Evolutionary conservation across 1,139 yeast genomes (phyloP), one percentile per base, ranked within the genome.

Genomic region (Hanseniaspora uvarum): DNA sequence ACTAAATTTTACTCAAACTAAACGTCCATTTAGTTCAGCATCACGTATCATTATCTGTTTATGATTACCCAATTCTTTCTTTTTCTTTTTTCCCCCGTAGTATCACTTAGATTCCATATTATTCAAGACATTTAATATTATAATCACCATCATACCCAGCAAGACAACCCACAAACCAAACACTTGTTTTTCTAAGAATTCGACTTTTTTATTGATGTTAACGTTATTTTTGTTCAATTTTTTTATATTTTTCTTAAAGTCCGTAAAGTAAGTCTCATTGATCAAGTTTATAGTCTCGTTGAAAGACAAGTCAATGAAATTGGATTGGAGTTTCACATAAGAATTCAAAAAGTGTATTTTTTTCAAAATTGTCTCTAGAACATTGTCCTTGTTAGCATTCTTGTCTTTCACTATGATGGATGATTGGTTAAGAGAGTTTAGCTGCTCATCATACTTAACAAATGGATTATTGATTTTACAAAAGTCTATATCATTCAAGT

Each of bases 241-340:
- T 19, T 37, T 44, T 2, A 50, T 16, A n/a, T 50, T 50, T 7
- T 26, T 50, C n/a, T 43, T 50, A 16, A 50, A 50, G 18, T 26
- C 33, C 7, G 16, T 34, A 12, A 44, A 50, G 23, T 43, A 43
- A 0, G 53, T 43, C 3, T 43, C 53, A 23, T 50, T 50, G 14
- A 50, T 50, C n/a, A 50, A 12, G 21, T 43, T 43, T 1, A 50
- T 44, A 6, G 53, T 50, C 30, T 50, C 53, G 23, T 50, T 50
- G n/a, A 50, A 50, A 1, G 53, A 41, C 8, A 50, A 24, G 8
- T 50, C 48, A 36, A 50, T 50, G n/a, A 43, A 50, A 18, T 36
- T 50, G 7, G 53, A 50, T 14, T 50, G 53, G 3, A 50, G 18
- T 18, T 37, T 45, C 2, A 46, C 34, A n/a, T 50, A 50, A 1